These are phyloP conservation scores for Ustilago trichophora DNA, from an alignment of 1,284 basidiomycete species.

Conservation along the genomic window DNA sequence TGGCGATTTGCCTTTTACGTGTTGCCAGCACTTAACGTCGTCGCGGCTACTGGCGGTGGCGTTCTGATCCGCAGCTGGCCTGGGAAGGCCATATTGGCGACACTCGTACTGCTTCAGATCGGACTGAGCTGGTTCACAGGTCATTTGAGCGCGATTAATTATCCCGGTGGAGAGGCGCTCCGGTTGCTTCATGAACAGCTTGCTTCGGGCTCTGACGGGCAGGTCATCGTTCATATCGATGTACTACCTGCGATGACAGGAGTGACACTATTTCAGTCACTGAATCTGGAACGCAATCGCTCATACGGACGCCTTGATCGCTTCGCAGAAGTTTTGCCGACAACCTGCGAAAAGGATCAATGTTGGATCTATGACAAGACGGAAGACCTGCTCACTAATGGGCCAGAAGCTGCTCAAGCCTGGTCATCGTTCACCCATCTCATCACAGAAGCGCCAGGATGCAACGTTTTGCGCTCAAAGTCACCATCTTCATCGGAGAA, in stretches of 20 bases:
- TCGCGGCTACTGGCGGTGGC: slow-evolving; percentile 75
- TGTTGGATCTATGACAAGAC: slow-evolving; percentile 61
- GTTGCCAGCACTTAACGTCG: slow-evolving; percentile 82
- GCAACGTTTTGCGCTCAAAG: slow-evolving; percentile 14
- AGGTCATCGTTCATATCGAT: slow-evolving; percentile 72
- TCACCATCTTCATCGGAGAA: no score
- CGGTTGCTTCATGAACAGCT: slow-evolving; percentile 71
- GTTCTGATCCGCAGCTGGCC: slow-evolving; percentile 67
- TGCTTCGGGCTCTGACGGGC: background rate
- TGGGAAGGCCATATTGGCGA: background rate
- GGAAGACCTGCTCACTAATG: slow-evolving; percentile 34
- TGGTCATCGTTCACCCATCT: slow-evolving; percentile 45
- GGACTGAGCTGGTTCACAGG: slow-evolving; percentile 67
- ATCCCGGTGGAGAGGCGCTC: slow-evolving; percentile 87
- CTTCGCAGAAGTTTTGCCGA: slow-evolving; percentile 2
- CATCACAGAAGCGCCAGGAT: slow-evolving; percentile 31
- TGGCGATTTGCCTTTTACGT: slow-evolving; percentile 94
- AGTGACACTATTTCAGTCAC: slow-evolving; percentile 85
- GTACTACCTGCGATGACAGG: slow-evolving; percentile 89
- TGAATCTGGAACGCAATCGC: slow-evolving; percentile 66
- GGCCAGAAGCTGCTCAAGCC: slow-evolving; percentile 7
- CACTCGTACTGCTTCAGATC: slow-evolving; percentile 19
- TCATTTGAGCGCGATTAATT: slow-evolving; percentile 78
- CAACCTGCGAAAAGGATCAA: background rate
- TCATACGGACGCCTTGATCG: slow-evolving; percentile 1